A percentile compares a stretch with the other conserved stretches of the same genome.
phyloP scores from a whole-genome alignment of 179 eudicot genomes.

The Carnegiea gigantea region DNA sequence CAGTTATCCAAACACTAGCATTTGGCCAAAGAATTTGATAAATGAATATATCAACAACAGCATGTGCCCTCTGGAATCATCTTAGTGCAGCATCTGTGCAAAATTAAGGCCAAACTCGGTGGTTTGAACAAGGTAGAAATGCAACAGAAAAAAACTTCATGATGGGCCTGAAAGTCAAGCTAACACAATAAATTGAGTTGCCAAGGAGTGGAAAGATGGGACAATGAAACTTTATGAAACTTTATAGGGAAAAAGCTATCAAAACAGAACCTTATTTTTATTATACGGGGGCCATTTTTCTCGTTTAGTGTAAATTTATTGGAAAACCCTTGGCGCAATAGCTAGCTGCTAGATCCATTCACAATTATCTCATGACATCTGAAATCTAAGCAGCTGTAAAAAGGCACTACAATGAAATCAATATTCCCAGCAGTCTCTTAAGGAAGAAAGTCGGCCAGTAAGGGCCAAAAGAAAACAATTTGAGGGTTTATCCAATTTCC shows the following conservation, averaged over 20 bases:
- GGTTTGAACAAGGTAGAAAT: neutral
- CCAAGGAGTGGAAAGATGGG: neutral
- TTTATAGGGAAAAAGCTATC: neutral
- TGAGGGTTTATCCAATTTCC: neutral
- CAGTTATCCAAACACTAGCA: neutral
- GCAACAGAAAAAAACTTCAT: neutral
- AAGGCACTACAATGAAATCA: neutral
- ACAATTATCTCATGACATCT: neutral
- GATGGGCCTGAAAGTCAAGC: neutral
- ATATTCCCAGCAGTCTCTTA: neutral
- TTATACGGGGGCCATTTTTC: neutral
- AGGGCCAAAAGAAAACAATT: neutral
- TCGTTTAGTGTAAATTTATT: neutral
- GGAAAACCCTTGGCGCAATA: neutral
- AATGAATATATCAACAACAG: too few species aligned
- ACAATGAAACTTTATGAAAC: neutral
- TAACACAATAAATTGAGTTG: neutral
- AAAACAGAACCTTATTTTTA: neutral
- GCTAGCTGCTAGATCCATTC: neutral
- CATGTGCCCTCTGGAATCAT: neutral
- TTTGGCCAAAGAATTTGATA: neutral
- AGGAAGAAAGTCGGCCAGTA: neutral
- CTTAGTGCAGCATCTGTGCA: neutral
- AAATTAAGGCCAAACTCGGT: neutral
- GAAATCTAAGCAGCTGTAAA: too few species aligned